These are phyloP conservation scores for Scleroderma citrinum DNA, from an alignment of 768 basidiomycete genomes.

Conservation along the genomic window DNA sequence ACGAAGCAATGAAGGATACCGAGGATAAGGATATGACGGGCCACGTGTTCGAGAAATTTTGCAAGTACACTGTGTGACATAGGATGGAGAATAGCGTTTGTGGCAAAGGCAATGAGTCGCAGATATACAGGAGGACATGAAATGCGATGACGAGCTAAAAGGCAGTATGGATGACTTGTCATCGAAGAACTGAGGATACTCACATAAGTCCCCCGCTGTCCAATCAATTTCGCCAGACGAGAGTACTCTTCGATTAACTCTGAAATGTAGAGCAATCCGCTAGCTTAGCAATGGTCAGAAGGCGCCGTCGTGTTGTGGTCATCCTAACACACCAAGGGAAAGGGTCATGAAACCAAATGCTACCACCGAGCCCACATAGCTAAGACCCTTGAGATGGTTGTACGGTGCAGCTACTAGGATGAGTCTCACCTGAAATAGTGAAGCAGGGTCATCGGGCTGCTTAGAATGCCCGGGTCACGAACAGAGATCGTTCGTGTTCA, in stretches of 20 bases:
- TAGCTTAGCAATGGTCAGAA: conserved; percentile 48
- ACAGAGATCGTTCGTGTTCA: no score
- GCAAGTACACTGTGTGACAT: conserved; percentile 86
- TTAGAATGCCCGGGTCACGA: no score
- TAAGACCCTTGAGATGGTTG: conserved; percentile 17
- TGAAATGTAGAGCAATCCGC: conserved; percentile 88
- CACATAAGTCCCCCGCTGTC: conserved; percentile 86
- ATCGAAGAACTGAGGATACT: conserved; percentile 25
- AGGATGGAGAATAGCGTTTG: conserved; percentile 73
- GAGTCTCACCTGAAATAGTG: conserved; percentile 53
- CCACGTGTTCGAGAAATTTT: conserved; percentile 89
- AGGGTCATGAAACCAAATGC: conserved; percentile 90
- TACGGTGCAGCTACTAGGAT: conserved; percentile 5
- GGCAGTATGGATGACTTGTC: conserved; percentile 4
- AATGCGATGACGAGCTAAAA: conserved; percentile 71
- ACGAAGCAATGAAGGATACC: conserved; percentile 77
- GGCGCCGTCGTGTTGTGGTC: not conserved
- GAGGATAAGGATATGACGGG: conserved; percentile 91
- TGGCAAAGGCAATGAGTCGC: conserved; percentile 73
- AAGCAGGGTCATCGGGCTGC: conserved; percentile 48
- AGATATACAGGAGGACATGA: conserved; percentile 70
- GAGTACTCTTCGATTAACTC: conserved; percentile 96
- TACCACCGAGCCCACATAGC: conserved; percentile 69
- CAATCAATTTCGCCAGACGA: conserved; percentile 70
- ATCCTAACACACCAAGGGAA: conserved; percentile 59